Base-by-base conservation (phyloP, 495 filamentous ascomycete species). In the Hyaloscypha finlandica region DNA sequence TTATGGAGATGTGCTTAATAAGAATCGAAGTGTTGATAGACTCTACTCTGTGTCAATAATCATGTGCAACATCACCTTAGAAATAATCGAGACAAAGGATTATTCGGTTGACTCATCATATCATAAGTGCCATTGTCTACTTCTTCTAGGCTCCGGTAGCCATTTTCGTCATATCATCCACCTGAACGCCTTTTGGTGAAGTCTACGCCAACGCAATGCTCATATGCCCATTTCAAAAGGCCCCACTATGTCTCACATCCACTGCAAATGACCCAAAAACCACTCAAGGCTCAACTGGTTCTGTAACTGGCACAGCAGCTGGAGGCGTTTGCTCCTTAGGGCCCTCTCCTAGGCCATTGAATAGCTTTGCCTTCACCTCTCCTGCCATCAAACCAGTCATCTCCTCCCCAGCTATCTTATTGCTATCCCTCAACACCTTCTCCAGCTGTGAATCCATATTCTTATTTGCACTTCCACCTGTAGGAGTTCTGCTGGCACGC, bases 351-450 rank as follows among this genome's bases (percentile, higher is more conserved):
- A 92, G 78, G 19, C 81, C 84, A 71, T 89, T 89, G 77, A 99
- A 99, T 0, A 99, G 81, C 75, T 86, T 89, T 71, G 88, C 89
- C 78, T 97, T 97, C 51, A 96, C 86, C 68, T 92, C 88, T 20
- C 86, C 87, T 2, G 92, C 92, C 76, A 96, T 80, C 61, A 97
- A 77, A 0, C 95, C 94, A 55, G 90, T 90, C 63, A 88, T 85
- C 81, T 99, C 95, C 77, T 97, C 95, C 29, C 87, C 88, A 4
- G 89, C 87, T 73, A 97, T 89, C 73, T 92, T 91, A 70, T 89
- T 88, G 52, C 92, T 87, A 51, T 93, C 90, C 58, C 85, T 85
- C 11, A 92, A 88, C 11, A 97, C 78, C 81, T 96, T 95, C 14
- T 91, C 90, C 61, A 97, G 74, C 70, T 90, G 86, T 52, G 80